These are phyloP conservation scores for Leptographium flavum DNA, from an alignment of 2,329 filamentous ascomycete genomes.

Conservation along the genomic window DNA sequence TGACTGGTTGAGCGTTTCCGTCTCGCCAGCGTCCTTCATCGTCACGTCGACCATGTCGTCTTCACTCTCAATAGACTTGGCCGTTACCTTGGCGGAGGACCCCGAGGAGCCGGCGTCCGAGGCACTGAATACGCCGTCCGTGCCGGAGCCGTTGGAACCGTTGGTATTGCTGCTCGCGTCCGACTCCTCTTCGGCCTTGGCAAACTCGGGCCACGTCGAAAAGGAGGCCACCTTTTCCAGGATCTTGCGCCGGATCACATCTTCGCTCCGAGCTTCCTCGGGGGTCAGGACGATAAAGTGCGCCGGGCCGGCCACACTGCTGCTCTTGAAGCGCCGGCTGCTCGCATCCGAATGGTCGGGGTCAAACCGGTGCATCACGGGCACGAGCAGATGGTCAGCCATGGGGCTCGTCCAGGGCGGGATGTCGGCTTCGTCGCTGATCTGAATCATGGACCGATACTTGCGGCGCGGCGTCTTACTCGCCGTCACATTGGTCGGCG, in stretches of 20 bases:
- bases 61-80: constrained; percentile 72
- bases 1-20: constrained; percentile 10
- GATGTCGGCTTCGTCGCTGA: constrained; percentile 31
- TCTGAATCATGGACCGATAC: constrained; percentile 35
- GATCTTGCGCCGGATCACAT: constrained; percentile 66
- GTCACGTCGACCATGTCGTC: constrained; percentile 84
- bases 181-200: constrained; percentile 34
- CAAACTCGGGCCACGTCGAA: constrained; percentile 55
- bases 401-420: constrained; percentile 43
- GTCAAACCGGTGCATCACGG: constrained; percentile 49
- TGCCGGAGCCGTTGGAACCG: neutral
- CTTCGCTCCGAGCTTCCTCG: constrained; percentile 53
- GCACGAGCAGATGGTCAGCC: constrained; percentile 54
- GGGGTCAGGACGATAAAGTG: constrained; percentile 64
- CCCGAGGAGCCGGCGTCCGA: constrained; percentile 56
- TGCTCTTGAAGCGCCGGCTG: constrained; percentile 4
- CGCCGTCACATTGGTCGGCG: constrained; percentile 63
- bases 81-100: constrained; percentile 53
- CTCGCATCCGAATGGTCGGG: constrained; percentile 12
- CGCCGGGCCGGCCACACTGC: constrained; percentile 27
- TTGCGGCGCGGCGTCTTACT: constrained; percentile 31
- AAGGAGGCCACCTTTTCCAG: constrained; percentile 62
- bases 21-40: constrained; percentile 50
- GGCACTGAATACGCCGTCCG: constrained; percentile 1
- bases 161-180: neutral